Evolutionary conservation across 345 rosid genomes (phyloP).

Genomic region (Brassica napus): DNA sequence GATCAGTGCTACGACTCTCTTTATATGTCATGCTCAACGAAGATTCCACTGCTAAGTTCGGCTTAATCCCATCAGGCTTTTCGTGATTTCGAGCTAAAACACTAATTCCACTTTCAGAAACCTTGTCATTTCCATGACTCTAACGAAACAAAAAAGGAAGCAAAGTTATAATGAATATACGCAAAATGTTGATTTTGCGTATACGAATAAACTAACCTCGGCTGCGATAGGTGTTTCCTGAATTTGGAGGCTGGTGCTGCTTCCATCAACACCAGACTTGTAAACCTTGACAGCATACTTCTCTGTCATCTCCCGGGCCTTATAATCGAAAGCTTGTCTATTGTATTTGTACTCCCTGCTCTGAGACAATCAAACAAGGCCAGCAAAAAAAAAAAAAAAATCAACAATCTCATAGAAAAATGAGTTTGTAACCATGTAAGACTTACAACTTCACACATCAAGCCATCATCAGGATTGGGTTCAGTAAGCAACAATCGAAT

Average conservation of each 20-base stretch:
- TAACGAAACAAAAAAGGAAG: constrained; percentile 26
- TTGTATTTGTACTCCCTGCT: constrained; percentile 83
- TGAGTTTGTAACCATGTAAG: background rate
- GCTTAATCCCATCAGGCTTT: constrained; percentile 36
- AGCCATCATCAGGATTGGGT: constrained; percentile 86
- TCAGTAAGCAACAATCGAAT: constrained; percentile 68
- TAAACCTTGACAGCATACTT: constrained; percentile 66
- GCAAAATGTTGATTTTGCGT: background rate
- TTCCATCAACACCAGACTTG: constrained; percentile 38
- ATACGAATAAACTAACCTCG: constrained; percentile 25
- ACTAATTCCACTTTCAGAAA: constrained; percentile 30
- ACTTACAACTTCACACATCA: constrained; percentile 80
- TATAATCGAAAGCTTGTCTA: constrained; percentile 65
- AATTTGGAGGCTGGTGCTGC: constrained; percentile 28
- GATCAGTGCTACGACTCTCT: background rate
- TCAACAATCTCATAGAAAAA: background rate
- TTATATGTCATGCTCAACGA: background rate
- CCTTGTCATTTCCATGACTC: constrained; percentile 39
- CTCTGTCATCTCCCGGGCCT: constrained; percentile 69
- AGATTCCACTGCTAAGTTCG: constrained; percentile 37
- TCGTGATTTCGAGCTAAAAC: constrained; percentile 32
- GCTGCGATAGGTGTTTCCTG: constrained; percentile 31
- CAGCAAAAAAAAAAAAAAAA: background rate
- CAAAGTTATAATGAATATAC: background rate
- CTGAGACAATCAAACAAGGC: constrained; percentile 39